Evolutionary conservation across 495 filamentous ascomycete species (phyloP), one percentile per base, ranked within the genome.

Genomic region (Penicillium canariense): DNA sequence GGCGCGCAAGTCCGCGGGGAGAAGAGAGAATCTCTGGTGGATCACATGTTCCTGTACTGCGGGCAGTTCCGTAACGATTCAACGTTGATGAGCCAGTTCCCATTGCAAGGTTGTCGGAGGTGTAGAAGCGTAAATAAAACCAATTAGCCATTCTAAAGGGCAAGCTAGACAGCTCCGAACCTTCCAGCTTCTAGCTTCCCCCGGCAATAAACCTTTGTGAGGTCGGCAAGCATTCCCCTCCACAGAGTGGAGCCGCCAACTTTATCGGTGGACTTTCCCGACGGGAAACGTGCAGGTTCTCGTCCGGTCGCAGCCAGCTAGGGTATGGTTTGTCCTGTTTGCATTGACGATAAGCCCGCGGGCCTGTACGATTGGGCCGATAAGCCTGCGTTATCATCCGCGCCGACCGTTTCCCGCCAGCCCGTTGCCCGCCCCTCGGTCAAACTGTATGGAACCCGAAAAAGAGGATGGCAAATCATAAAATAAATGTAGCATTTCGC

Each of bases 261-360:
- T 56, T 50, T 50, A 56, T 54, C 56, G 50, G 50, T 48, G 27
- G 3, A 54, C 44, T 61, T 61, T 61, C 46, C 58, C 58, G 58
- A 20, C 58, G 50, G 57, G 25, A 55, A 61, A 57, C 44, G 26
- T 40, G 11, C 14, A 27, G 18, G 7, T 3, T 32, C 28, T 28
- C 25, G 23, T 50, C 48, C 48, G 23, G 20, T 15, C 18, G 20
- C 26, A 18, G 50, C 43, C n/a, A n/a, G n/a, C n/a, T n/a, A n/a
- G 17, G 17, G 4, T 44, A n/a, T n/a, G n/a, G 50, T 34, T 53
- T 44, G 39, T 11, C 8, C 14, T 46, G 28, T 25, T 15, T 12
- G 30, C 40, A 5, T 5, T 8, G 14, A 8, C 27, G 38, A 42
- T 48, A 34, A 38, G 25, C 26, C 17, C 10, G 4, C 7, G 14